These are phyloP conservation scores for Pleodorina starrii DNA, from an alignment of 139 green algal genomes.

Conservation along the genomic window DNA sequence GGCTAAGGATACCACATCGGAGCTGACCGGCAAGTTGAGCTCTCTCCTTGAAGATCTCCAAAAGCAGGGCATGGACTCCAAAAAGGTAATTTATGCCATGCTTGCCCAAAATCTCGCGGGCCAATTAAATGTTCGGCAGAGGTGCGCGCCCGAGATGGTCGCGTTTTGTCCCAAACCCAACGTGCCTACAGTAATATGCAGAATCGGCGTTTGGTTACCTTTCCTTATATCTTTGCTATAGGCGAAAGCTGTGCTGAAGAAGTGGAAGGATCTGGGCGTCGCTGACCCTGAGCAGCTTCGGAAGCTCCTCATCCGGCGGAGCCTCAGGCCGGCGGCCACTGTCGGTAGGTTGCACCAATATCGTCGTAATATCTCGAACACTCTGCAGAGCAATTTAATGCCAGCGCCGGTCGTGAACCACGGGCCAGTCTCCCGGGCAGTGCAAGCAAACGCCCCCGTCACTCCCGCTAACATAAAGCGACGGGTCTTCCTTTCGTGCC, in stretches of 20 bases:
- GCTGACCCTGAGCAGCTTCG: constrained; percentile 61
- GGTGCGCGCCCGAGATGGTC: too few species aligned
- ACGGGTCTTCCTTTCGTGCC: not conserved
- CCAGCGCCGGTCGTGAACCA: too few species aligned
- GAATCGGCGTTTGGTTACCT: too few species aligned
- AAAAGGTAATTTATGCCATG: constrained; percentile 14
- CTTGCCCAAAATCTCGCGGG: not conserved
- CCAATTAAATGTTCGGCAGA: too few species aligned
- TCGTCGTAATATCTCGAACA: not conserved
- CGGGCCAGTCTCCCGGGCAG: not conserved
- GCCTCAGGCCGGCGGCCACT: constrained; percentile 39
- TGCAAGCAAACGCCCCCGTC: not conserved
- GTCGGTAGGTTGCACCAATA: constrained; percentile 28
- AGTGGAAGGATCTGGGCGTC: constrained; percentile 45
- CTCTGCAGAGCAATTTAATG: too few species aligned
- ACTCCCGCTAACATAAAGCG: not conserved
- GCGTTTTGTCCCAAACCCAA: too few species aligned
- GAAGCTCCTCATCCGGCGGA: constrained; percentile 57
- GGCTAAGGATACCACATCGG: not conserved
- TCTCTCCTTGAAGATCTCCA: constrained; percentile 17
- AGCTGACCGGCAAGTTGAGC: constrained; percentile 24
- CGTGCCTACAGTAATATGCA: too few species aligned
- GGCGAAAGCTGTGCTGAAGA: constrained; percentile 38
- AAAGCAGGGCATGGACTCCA: constrained; percentile 16
- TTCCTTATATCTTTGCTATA: too few species aligned